Evolutionary conservation across 169 alveolate genomes (phyloP).

Genomic region (Besnoitia besnoiti): DNA sequence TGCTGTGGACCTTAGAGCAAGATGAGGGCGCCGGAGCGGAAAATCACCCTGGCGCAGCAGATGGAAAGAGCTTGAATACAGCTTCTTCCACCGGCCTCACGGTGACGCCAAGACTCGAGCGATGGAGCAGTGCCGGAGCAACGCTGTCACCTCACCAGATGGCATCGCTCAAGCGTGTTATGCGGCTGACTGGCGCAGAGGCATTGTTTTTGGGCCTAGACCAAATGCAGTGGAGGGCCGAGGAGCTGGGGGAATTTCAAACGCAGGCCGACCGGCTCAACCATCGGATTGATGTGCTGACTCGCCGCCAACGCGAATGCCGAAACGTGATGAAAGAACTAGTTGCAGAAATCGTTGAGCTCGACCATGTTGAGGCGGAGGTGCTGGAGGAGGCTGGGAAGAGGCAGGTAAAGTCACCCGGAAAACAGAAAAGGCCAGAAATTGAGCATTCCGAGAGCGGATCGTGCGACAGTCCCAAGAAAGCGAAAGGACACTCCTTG

Average conservation of each 20-base stretch:
- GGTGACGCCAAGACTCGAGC: too few relatives aligned
- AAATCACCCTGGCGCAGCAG: neutral
- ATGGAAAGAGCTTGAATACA: neutral
- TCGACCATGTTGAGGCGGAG: conserved; percentile 8
- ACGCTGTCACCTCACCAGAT: too few relatives aligned
- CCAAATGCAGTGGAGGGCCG: neutral
- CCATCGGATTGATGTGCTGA: neutral
- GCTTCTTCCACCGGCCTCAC: too few relatives aligned
- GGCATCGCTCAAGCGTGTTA: too few relatives aligned
- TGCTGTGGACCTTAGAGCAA: neutral
- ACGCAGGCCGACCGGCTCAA: neutral
- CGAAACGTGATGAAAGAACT: neutral
- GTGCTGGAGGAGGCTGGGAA: neutral
- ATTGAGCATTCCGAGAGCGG: neutral
- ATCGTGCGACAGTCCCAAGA: neutral
- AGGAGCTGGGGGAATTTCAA: neutral
- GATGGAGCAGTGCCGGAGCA: too few relatives aligned
- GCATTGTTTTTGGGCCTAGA: neutral
- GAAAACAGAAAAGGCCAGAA: neutral
- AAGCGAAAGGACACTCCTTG: neutral
- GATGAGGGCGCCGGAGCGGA: neutral
- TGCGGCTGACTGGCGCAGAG: too few relatives aligned
- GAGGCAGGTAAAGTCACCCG: neutral
- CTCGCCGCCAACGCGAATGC: neutral
- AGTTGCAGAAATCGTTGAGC: neutral